Percentiles rank a stretch among this genome's conserved stretches.
Evolutionary conservation across 768 basidiomycete species (phyloP).

Genomic region (Termitomyces sp.): DNA sequence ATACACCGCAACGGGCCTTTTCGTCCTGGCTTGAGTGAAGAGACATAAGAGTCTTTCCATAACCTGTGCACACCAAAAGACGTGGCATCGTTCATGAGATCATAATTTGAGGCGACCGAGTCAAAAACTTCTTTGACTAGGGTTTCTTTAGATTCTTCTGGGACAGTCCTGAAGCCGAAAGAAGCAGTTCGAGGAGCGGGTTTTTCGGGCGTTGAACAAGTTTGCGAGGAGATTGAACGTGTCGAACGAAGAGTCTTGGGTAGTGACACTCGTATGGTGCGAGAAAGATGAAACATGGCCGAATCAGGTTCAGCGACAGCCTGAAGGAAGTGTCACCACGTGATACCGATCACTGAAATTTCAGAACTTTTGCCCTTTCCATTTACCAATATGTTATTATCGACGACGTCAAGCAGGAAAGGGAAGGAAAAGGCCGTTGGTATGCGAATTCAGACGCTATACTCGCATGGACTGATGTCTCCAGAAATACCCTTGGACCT

Average conservation of each 20-base stretch:
- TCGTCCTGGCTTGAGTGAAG: constrained; percentile 69
- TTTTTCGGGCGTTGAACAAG: constrained; percentile 9
- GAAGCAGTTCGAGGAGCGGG: constrained; percentile 57
- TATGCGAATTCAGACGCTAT: constrained; percentile 6
- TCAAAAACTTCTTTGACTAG: constrained; percentile 93
- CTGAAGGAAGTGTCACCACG: constrained; percentile 2
- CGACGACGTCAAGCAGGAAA: constrained; percentile 31
- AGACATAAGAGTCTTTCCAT: constrained; percentile 94
- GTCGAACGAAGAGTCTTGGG: background rate
- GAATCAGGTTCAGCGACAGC: background rate
- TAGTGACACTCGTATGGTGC: constrained; percentile 8
- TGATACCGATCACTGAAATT: constrained; percentile 13
- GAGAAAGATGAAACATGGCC: constrained; percentile 14
- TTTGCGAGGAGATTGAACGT: constrained; percentile 22
- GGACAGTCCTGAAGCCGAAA: constrained; percentile 91
- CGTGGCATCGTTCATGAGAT: constrained; percentile 99
- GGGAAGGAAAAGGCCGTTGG: constrained; percentile 45
- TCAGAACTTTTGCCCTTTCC: background rate
- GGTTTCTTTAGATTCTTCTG: constrained; percentile 81
- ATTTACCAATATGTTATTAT: constrained; percentile 16
- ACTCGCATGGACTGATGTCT: background rate
- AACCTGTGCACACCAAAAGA: constrained; percentile 94
- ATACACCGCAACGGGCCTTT: constrained; percentile 77
- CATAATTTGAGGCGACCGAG: constrained; percentile 93
- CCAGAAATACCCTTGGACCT: constrained; percentile 7